Percentiles rank a stretch among this genome's conserved stretches.
Evolutionary conservation across 768 basidiomycete genomes (phyloP).

Genomic region (Lactifluus hygrophoroides): DNA sequence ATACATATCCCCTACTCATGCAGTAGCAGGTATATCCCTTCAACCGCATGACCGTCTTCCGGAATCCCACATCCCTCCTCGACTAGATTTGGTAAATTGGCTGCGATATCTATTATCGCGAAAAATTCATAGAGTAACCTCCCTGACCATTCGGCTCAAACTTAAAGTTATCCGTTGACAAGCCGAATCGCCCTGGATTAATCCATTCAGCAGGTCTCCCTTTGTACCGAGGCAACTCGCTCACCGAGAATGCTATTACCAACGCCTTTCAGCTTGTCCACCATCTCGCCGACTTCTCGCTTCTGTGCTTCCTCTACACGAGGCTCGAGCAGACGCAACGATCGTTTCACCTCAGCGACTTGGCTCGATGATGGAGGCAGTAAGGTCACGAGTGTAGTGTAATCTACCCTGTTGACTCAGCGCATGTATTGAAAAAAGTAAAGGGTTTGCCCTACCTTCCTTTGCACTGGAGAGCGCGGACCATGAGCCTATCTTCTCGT

Average conservation of each 20-base stretch:
- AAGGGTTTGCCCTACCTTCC: constrained; percentile 50
- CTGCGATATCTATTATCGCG: constrained; percentile 30
- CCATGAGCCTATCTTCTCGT: constrained; percentile 77
- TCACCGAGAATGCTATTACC: constrained; percentile 85
- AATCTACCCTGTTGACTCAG: constrained; percentile 44
- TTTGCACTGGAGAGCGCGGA: constrained; percentile 71
- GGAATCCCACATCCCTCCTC: constrained; percentile 27
- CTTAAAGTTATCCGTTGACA: constrained; percentile 96
- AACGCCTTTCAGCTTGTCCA: constrained; percentile 84
- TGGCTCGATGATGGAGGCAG: constrained; percentile 50
- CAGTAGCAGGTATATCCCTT: constrained; percentile 25
- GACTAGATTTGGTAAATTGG: constrained; percentile 21
- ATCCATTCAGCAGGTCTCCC: neutral
- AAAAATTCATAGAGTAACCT: constrained; percentile 92
- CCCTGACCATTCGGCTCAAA: constrained; percentile 90
- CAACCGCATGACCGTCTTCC: constrained; percentile 23
- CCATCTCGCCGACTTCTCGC: constrained; percentile 83
- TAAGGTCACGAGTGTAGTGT: constrained; percentile 58
- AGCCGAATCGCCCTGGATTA: constrained; percentile 73
- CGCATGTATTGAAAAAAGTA: neutral
- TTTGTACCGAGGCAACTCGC: constrained; percentile 17
- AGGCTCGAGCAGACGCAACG: constrained; percentile 50
- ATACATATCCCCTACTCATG: neutral
- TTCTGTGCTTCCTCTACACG: constrained; percentile 72
- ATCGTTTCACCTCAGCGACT: constrained; percentile 36